Base-by-base conservation (phyloP, 208 protist species). In the Trypanosoma caninum region DNA sequence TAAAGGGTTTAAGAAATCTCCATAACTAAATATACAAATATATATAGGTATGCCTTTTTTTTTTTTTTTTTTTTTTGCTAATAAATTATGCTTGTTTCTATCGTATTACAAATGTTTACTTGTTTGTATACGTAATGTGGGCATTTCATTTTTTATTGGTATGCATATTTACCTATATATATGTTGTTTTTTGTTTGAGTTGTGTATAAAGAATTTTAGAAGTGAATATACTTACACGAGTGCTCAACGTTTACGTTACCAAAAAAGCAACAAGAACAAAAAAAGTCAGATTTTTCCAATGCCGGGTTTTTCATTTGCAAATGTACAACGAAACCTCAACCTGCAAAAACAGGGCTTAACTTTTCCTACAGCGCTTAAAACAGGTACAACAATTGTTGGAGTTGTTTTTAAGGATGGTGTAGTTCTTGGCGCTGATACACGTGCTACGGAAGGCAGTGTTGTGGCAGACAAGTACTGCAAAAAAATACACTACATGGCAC, bases 401-500 rank as follows among this genome's bases (percentile, higher is more conserved):
- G 80, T 99, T 3, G 82, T 99, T 31, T 99, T 90, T 78, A 97
- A 99, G 69, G 97, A 97, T 65, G 98, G 99, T 54, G 98, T 99
- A 14, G 98, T 99, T n/a, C 82, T 99, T 13, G 99, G 98, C 27
- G 99, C 98, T 30, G 99, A 99, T 86, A 99, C 99, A 2, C 88
- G 99, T 56, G 98, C 99, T 14, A 99, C 99, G 11, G 91, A 96
- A 54, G 99, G 97, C 34, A 87, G 80, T 59, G 99, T 99, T 61
- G 99, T 99, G 20, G 97, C 96, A 2, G 99, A 99, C 71, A 99
- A 99, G 85, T 98, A 97, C 65, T 99, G 98, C 87, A 83, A 98
- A 59, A 99, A 99, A 88, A 99, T 99, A 67, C 99, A 99, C 78
- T 99, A 99, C 84, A 99, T 99, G 78, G 96, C 99, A 8, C 94